These are phyloP conservation scores for Pyricularia grisea DNA, from an alignment of 2,329 filamentous ascomycete genomes.

Conservation along the genomic window DNA sequence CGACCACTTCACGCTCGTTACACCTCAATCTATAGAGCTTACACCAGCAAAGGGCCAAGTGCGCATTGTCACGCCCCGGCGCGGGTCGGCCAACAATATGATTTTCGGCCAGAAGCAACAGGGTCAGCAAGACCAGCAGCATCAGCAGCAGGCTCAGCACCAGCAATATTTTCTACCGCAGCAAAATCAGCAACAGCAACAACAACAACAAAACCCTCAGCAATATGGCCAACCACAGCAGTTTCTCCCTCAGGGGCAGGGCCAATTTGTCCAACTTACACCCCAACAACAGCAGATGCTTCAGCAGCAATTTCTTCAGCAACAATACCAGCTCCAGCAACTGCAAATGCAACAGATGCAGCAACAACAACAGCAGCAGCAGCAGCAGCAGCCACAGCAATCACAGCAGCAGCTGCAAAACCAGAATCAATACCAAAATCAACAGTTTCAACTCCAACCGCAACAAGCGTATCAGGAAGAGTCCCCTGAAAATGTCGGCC, in stretches of 20 bases:
- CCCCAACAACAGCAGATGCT: conserved; percentile 12
- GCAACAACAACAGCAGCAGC: neutral
- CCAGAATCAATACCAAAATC: conserved; percentile 2
- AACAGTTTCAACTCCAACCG: conserved; percentile 9
- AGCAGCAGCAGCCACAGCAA: conserved; percentile 8
- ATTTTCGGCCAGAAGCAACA: conserved; percentile 4
- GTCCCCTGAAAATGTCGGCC: conserved; percentile 14
- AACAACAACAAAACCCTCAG: neutral
- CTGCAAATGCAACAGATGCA: neutral
- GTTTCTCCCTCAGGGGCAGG: conserved; percentile 7
- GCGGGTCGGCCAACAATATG: neutral
- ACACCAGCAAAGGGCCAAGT: conserved; percentile 4
- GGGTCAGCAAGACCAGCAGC: conserved; percentile 3
- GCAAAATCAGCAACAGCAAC: neutral
- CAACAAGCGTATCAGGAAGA: conserved; percentile 12
- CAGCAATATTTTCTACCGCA: conserved; percentile 1
- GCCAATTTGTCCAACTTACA: neutral
- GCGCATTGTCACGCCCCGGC: conserved; percentile 3
- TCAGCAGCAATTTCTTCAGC: conserved; percentile 13
- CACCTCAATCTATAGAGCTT: conserved; percentile 4
- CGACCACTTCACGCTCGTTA: neutral
- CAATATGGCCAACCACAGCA: conserved; percentile 5
- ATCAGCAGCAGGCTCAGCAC: conserved; percentile 3
- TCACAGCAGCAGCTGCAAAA: conserved; percentile 8
- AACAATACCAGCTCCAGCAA: conserved; percentile 7